Percentiles rank a stretch among this genome's conserved stretches.
Conservation (phyloP, 2,329 filamentous ascomycete species). For the Chaetomiaceae sp. region DNA sequence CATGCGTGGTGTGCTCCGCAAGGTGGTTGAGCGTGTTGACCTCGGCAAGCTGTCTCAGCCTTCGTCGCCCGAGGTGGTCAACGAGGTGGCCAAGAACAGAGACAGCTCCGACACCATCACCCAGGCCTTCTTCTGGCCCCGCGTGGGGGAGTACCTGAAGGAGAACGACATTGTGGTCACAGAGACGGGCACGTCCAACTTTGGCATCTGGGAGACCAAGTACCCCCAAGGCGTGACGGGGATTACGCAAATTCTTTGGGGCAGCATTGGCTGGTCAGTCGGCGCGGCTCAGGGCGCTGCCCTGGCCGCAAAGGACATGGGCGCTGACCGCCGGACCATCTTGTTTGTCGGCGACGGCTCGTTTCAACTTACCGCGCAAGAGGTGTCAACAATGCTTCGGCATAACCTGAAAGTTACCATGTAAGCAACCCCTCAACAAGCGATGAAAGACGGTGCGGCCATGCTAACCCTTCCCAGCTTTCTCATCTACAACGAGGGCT, state of each 20-base stretch:
- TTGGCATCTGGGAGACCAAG: constrained; percentile 80
- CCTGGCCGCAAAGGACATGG: constrained; percentile 65
- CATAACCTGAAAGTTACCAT: constrained; percentile 72
- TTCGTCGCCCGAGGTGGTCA: constrained; percentile 50
- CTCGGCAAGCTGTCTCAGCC: constrained; percentile 51
- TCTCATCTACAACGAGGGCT: constrained; percentile 82
- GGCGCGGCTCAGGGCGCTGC: constrained; percentile 62
- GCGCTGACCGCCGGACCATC: constrained; percentile 61
- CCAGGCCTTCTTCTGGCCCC: constrained; percentile 74
- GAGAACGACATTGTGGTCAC: constrained; percentile 72
- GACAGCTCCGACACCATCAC: constrained; percentile 50
- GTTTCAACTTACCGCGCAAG: constrained; percentile 80
- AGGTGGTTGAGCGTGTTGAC: constrained; percentile 59
- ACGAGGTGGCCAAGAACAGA: constrained; percentile 42
- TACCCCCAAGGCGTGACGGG: constrained; percentile 76
- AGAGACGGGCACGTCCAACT: constrained; percentile 83
- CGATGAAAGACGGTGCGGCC: not conserved
- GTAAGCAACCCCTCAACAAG: constrained; percentile 36
- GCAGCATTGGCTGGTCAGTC: constrained; percentile 60
- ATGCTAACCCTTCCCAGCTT: constrained; percentile 47
- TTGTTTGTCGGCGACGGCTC: constrained; percentile 87
- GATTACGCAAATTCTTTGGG: constrained; percentile 73
- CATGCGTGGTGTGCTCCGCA: constrained; percentile 73
- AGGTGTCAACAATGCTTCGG: constrained; percentile 77
- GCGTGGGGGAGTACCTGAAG: constrained; percentile 64